Percentiles rank a stretch among this genome's conserved stretches.
These are phyloP conservation scores for Trichophyton verrucosum DNA, from an alignment of 2,329 filamentous ascomycete genomes.

Conservation along the genomic window DNA sequence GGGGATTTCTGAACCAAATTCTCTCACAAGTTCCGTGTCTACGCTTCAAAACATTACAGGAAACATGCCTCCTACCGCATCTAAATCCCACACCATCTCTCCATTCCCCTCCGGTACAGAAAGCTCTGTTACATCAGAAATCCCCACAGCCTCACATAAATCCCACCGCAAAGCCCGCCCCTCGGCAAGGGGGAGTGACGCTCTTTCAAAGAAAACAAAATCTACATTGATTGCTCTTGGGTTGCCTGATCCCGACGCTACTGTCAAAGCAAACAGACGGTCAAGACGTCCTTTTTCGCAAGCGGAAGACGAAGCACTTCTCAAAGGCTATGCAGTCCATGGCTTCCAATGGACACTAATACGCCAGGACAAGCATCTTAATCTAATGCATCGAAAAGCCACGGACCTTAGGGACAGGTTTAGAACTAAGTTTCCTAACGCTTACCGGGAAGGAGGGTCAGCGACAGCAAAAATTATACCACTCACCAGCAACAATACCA, in stretches of 20 bases:
- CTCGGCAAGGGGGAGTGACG: conserved; percentile 17
- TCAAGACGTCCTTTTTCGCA: conserved; percentile 44
- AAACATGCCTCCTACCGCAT: background rate
- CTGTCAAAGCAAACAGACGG: conserved; percentile 38
- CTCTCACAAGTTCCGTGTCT: background rate
- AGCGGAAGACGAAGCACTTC: conserved; percentile 45
- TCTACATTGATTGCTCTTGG: conserved; percentile 31
- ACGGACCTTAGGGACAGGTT: conserved; percentile 52
- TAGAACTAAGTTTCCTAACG: conserved; percentile 46
- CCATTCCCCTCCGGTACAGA: background rate
- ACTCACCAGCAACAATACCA: background rate
- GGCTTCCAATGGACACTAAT: conserved; percentile 51
- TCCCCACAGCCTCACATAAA: background rate
- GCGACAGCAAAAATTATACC: conserved; percentile 23
- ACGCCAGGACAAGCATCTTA: conserved; percentile 41
- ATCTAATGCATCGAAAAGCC: conserved; percentile 40
- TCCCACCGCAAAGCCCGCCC: background rate
- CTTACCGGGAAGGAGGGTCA: conserved; percentile 39
- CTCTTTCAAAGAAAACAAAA: conserved; percentile 23
- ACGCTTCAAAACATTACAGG: background rate
- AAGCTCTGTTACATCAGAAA: background rate
- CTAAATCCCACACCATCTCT: background rate
- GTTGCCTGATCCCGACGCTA: conserved; percentile 37
- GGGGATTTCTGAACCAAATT: conserved; percentile 1
- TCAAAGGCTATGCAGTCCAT: conserved; percentile 47